phyloP scores from a whole-genome alignment of 768 basidiomycete genomes.

The Coprinopsis sp. region DNA sequence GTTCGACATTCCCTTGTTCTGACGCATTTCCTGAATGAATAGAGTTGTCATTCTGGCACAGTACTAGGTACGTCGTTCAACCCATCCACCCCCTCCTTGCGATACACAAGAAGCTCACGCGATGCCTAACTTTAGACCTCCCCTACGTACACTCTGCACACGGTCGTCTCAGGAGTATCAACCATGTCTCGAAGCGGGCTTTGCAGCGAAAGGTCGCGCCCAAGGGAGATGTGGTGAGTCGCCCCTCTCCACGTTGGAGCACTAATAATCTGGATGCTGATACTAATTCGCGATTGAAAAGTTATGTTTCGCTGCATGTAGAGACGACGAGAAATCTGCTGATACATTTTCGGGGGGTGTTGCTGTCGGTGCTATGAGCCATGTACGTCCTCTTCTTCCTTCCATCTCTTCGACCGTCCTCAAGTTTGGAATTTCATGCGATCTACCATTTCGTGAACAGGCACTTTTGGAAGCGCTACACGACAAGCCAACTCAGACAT shows the following conservation, averaged over 20 bases:
- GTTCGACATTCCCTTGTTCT: no score
- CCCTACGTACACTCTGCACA: conserved; percentile 8
- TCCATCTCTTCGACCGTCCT: neutral
- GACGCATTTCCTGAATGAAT: no score
- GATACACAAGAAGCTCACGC: no score
- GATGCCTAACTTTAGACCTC: no score
- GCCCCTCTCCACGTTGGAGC: neutral
- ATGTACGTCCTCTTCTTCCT: conserved; percentile 40
- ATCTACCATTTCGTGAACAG: neutral
- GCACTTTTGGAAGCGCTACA: conserved; percentile 19
- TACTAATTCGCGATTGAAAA: no score
- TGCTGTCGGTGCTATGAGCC: conserved; percentile 77
- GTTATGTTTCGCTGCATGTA: conserved; percentile 71
- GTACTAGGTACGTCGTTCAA: conserved; percentile 43
- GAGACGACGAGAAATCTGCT: conserved; percentile 67
- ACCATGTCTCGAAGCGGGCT: conserved; percentile 4
- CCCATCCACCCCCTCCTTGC: no score
- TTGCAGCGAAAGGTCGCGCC: neutral
- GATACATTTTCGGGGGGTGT: conserved; percentile 63
- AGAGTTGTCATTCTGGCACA: conserved; percentile 55
- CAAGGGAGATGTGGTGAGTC: conserved; percentile 8
- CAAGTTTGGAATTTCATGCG: neutral
- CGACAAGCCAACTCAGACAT: conserved; percentile 56
- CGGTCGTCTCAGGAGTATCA: conserved; percentile 5
- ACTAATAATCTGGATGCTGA: no score